These are phyloP conservation scores for Penicillium verhagenii DNA, from an alignment of 495 filamentous ascomycete genomes.

Conservation along the genomic window DNA sequence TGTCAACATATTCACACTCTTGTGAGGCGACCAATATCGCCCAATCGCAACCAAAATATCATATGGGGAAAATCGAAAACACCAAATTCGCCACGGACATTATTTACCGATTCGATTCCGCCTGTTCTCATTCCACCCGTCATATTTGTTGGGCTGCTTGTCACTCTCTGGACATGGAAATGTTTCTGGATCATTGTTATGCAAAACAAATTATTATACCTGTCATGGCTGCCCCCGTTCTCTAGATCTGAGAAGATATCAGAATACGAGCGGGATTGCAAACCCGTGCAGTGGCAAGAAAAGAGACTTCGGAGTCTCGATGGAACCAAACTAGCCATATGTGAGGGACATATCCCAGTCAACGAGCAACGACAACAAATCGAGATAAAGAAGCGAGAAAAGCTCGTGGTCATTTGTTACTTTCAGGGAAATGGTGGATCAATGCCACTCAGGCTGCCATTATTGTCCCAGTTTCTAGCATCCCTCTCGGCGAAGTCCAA, in stretches of 20 bases:
- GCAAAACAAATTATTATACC: conserved; percentile 84
- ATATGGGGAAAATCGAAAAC: not conserved
- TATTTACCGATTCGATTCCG: conserved; percentile 41
- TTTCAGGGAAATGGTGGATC: conserved; percentile 46
- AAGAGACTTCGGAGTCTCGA: conserved; percentile 54
- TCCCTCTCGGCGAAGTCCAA: conserved; percentile 7
- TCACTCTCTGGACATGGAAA: conserved; percentile 75
- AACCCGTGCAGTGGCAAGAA: conserved; percentile 63
- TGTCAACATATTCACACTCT: not conserved
- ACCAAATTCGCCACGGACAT: not conserved
- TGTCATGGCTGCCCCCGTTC: conserved; percentile 67
- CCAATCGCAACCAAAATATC: not conserved
- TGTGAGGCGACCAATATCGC: not conserved
- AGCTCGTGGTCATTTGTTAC: conserved; percentile 35
- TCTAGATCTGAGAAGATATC: conserved; percentile 52
- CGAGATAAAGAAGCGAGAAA: conserved; percentile 5
- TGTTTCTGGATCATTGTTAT: conserved; percentile 77
- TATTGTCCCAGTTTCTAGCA: conserved; percentile 54
- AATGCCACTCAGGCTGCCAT: conserved; percentile 64
- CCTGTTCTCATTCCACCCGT: conserved; percentile 59
- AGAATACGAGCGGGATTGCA: conserved; percentile 57
- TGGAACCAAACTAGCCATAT: conserved; percentile 59
- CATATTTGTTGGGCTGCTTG: conserved; percentile 63
- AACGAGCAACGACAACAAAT: not conserved
- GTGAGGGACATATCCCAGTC: conserved; percentile 41